Conservation (phyloP, 2,329 filamentous ascomycete species). For the Cercospora beticola region DNA sequence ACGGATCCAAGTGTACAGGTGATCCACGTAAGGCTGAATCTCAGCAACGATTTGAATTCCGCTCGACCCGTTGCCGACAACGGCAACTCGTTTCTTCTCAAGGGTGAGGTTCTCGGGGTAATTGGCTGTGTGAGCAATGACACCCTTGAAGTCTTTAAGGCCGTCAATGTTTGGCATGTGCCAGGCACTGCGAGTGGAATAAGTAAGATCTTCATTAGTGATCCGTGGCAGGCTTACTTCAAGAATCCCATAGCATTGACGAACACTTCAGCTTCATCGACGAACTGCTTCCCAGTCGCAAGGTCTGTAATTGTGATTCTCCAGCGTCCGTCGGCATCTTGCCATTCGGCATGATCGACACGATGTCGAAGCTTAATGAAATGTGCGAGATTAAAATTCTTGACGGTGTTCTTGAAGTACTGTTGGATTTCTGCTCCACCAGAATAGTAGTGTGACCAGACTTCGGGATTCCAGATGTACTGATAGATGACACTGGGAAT, state of each 20-base stretch:
- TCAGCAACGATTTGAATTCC: conserved; percentile 44
- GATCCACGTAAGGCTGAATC: conserved; percentile 44
- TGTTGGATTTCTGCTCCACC: conserved; percentile 44
- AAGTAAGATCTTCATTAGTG: background rate
- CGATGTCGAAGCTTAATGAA: conserved; percentile 42
- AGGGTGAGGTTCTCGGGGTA: conserved; percentile 32
- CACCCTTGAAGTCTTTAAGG: background rate
- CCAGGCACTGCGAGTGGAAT: background rate
- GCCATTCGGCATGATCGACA: conserved; percentile 43
- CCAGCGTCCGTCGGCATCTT: conserved; percentile 42
- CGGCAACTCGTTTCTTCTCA: conserved; percentile 32
- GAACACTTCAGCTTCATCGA: conserved; percentile 37
- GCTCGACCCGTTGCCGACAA: conserved; percentile 39
- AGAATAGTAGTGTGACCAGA: conserved; percentile 40
- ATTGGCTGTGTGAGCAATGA: conserved; percentile 29
- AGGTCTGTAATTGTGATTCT: conserved; percentile 35
- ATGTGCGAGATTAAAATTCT: conserved; percentile 43
- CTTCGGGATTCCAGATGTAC: conserved; percentile 40
- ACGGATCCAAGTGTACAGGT: conserved; percentile 24
- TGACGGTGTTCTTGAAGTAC: conserved; percentile 43
- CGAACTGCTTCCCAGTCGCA: conserved; percentile 34
- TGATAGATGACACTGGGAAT: conserved; percentile 33
- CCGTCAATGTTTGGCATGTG: background rate
- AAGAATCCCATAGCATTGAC: conserved; percentile 36
- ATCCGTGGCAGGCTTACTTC: conserved; percentile 35